Percentiles rank a stretch among this genome's conserved stretches.
Conservation (phyloP, 2,329 filamentous ascomycete genomes). For the Chaetomium sp. region DNA sequence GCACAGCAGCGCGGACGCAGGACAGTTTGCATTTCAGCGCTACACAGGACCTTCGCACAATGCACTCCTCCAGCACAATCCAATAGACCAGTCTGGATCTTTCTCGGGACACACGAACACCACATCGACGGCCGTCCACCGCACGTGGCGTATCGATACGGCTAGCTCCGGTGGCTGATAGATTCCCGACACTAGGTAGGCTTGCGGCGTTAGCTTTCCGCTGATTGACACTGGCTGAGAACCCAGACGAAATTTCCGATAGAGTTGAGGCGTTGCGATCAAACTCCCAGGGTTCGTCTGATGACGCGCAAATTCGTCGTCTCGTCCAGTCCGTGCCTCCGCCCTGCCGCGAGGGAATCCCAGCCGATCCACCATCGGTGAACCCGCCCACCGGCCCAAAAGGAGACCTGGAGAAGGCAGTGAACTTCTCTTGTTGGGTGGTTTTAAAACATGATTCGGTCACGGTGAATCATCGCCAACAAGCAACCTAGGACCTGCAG, state of each 20-base stretch:
- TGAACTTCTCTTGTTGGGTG: background rate
- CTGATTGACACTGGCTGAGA: constrained; percentile 14
- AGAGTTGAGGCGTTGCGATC: constrained; percentile 20
- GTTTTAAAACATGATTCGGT: background rate
- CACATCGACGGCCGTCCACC: background rate
- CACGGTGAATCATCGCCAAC: background rate
- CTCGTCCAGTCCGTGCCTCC: constrained; percentile 25
- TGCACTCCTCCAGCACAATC: background rate
- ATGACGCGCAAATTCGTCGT: constrained; percentile 10
- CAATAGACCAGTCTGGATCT: background rate
- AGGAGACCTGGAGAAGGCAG: background rate
- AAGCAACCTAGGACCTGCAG: background rate
- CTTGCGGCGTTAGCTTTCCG: constrained; percentile 17
- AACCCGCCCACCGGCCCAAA: constrained; percentile 17
- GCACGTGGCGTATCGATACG: constrained; percentile 26
- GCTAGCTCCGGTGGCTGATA: constrained; percentile 22
- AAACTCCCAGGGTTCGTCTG: constrained; percentile 18
- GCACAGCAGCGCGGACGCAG: constrained; percentile 11
- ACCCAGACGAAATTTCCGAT: constrained; percentile 15
- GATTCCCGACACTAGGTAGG: constrained; percentile 14
- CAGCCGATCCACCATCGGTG: constrained; percentile 15
- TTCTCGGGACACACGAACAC: background rate
- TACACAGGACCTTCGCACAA: constrained; percentile 11
- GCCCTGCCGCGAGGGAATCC: constrained; percentile 23
- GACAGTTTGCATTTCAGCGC: constrained; percentile 4